Evolutionary conservation across 306 rosid species (phyloP).

Genomic region (Inga oerstediana): DNA sequence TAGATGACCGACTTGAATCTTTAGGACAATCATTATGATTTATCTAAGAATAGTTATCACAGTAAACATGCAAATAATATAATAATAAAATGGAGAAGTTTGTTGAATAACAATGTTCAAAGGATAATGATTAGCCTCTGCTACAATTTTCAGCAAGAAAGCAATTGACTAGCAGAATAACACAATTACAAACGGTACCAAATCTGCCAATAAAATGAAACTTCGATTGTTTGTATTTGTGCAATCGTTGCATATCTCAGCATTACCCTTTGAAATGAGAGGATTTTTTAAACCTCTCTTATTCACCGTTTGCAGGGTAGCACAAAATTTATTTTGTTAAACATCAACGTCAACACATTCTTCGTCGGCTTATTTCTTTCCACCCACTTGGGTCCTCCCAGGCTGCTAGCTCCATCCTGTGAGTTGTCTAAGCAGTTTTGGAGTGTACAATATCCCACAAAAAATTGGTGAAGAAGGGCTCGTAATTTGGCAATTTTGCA

Average conservation of each 20-base stretch:
- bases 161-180: not conserved
- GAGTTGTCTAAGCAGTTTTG: not conserved
- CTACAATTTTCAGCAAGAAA: no score
- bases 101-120: no score
- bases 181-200: no score
- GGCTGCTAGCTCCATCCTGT: not conserved
- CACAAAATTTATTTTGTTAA: not conserved
- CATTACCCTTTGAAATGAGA: not conserved
- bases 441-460: slow-evolving; percentile 38
- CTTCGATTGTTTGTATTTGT: not conserved
- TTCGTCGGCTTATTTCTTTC: not conserved
- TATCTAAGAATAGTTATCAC: no score
- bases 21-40: no score
- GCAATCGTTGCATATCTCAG: not conserved
- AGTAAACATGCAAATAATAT: no score
- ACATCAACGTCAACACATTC: not conserved
- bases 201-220: not conserved
- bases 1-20: no score
- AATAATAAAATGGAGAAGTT: no score
- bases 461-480: slow-evolving; percentile 50
- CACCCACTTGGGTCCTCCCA: not conserved
- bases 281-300: not conserved
- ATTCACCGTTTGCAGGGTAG: not conserved
- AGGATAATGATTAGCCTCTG: no score
- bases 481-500: slow-evolving; percentile 58